Conservation (phyloP, 2,329 filamentous ascomycete species). For the Davidsoniella eucalypti region DNA sequence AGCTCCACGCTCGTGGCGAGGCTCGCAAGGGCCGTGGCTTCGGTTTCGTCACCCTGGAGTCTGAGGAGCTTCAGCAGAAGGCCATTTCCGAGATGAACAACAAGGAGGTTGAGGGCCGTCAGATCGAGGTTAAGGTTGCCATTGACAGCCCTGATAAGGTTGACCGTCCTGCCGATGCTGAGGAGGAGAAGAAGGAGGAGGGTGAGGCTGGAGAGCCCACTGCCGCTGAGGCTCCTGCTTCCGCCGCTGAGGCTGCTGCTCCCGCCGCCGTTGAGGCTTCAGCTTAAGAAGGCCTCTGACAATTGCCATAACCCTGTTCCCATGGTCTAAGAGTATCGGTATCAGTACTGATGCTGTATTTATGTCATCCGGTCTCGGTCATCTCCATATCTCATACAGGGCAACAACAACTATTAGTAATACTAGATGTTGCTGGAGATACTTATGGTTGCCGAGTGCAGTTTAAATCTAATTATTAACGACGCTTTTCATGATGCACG, state of each 20-base stretch:
- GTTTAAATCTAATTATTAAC: constrained; percentile 13
- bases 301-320: constrained; percentile 5
- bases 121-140: constrained; percentile 99
- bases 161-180: constrained; percentile 60
- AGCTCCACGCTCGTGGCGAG: constrained; percentile 95
- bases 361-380: not conserved
- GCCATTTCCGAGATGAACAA: constrained; percentile 97
- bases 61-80: constrained; percentile 94
- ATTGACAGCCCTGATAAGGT: constrained; percentile 98
- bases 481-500: constrained; percentile 12
- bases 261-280: not conserved
- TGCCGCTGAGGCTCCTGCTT: not conserved
- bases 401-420: not conserved
- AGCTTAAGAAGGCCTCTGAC: constrained; percentile 3
- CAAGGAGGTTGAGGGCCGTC: constrained; percentile 95
- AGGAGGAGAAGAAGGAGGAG: constrained; percentile 16
- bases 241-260: not conserved
- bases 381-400: not conserved
- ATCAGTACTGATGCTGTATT: too few species aligned
- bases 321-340: not conserved
- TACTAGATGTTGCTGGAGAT: constrained; percentile 5
- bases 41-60: constrained; percentile 90
- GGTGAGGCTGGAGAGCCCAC: not conserved
- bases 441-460: not conserved
- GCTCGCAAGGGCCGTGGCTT: constrained; percentile 98